A percentile compares a stretch with the other conserved stretches of the same genome.
phyloP scores from a whole-genome alignment of 1,139 yeast species.

The Candida smagusa region DNA sequence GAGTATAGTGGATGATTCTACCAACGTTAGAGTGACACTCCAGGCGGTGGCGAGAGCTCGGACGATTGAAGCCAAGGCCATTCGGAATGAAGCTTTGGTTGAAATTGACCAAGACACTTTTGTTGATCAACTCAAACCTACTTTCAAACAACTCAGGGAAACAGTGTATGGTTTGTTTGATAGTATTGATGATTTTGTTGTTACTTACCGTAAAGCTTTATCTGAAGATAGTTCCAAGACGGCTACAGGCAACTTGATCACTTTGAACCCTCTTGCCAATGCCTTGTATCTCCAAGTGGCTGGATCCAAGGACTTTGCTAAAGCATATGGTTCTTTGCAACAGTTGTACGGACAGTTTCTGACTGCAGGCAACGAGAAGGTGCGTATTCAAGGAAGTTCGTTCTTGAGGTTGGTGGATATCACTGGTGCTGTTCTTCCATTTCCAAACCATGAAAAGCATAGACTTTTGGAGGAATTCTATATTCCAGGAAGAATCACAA shows the following conservation, averaged over 20 bases:
- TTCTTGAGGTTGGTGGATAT: slow-evolving; percentile 49
- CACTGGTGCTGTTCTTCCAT: slow-evolving; percentile 58
- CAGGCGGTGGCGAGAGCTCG: slow-evolving; percentile 54
- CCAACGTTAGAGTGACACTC: slow-evolving; percentile 45
- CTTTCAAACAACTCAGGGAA: slow-evolving; percentile 24
- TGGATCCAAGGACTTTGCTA: slow-evolving; percentile 43
- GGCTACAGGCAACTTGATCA: slow-evolving; percentile 32
- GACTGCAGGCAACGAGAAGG: slow-evolving; percentile 15
- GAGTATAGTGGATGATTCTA: slow-evolving; percentile 46
- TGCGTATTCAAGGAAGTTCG: slow-evolving; percentile 23
- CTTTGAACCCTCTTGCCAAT: slow-evolving; percentile 61
- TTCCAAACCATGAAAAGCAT: slow-evolving; percentile 47
- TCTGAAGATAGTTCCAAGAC: slow-evolving; percentile 9
- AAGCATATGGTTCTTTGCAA: slow-evolving; percentile 39
- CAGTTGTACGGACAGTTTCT: slow-evolving; percentile 26
- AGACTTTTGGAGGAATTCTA: slow-evolving; percentile 35
- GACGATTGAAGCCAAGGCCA: slow-evolving; percentile 8
- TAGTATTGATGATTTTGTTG: slow-evolving; percentile 41
- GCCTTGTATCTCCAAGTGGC: slow-evolving; percentile 54
- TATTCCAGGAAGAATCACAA: slow-evolving; percentile 30
- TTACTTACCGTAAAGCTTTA: slow-evolving; percentile 36
- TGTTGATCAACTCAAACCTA: slow-evolving; percentile 16
- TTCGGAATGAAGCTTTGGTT: slow-evolving; percentile 28
- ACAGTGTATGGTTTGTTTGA: slow-evolving; percentile 30
- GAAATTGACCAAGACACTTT: slow-evolving; percentile 27